Base-by-base conservation (phyloP, 495 filamentous ascomycete species). In the Xylaria venustula region DNA sequence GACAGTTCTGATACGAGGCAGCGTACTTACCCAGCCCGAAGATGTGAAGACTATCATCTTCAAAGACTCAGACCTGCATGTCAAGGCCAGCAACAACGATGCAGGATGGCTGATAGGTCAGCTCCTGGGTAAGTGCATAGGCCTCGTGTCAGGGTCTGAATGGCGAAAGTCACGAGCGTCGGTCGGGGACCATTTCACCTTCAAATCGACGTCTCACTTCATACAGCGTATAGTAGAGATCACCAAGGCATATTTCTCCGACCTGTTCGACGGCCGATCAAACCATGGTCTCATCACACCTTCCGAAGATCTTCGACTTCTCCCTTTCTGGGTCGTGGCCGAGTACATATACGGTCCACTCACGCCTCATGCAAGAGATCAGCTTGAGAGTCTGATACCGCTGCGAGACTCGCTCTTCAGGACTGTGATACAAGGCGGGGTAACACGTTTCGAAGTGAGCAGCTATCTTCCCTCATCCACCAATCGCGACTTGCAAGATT, bases 61-160 rank as follows among this genome's bases (percentile, higher is more conserved):
- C 62, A 65, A 64, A 41, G 71, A 75, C 54, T 76, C 73, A 0
- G 45, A 72, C 53, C 59, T 44, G 52, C 72, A 76, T 49, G 14
- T 19, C 60, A 76, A 74, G 42, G 68, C 73, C 7, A 8, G 19
- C 8, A 60, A 65, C 49, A 72, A 69, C 53, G 61, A 74, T 57
- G 32, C 68, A 0, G 75, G 75, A 20, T 75, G 62, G 48, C 49
- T 75, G 0, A 62, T 77, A 58, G 58, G 65, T 19, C 48, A 72
- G 53, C 47, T 79, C 5, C 67, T 80, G 4, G 77, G 77, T 23
- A 19, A 66, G 34, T 77, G 75, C 55, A 37, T 79, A 0, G 77
- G 75, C 1, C 51, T 80, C 2, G 57, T 78, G 28, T 74, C 62
- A 34, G 55, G 63, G 2, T n/a, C 50, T 6, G 26, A 66, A 14